Evolutionary conservation across 805 yeast species (phyloP).

Genomic region (Alloascoidea hylecoeti): DNA sequence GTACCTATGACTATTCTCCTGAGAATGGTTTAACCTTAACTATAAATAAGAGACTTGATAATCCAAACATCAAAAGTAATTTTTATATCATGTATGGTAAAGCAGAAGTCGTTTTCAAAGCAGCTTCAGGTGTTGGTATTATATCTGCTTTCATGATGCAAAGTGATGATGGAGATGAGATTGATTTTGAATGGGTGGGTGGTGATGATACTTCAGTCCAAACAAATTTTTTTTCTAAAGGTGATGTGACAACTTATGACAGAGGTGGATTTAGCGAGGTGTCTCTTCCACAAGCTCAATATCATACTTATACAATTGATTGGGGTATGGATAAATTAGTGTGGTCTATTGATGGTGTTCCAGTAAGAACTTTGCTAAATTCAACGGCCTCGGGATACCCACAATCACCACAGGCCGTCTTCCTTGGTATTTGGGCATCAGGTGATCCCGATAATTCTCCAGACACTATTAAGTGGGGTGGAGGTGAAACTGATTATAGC

Average conservation of each 20-base stretch:
- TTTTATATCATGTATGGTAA: conserved; percentile 71
- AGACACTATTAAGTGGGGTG: conserved; percentile 75
- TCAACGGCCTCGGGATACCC: conserved; percentile 54
- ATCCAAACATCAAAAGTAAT: conserved; percentile 54
- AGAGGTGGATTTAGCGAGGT: conserved; percentile 56
- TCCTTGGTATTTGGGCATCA: conserved; percentile 65
- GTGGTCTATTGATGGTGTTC: conserved; percentile 50
- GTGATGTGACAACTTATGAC: conserved; percentile 51
- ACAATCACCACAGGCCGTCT: conserved; percentile 49
- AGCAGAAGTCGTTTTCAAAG: conserved; percentile 46
- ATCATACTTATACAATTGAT: conserved; percentile 57
- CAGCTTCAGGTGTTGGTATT: conserved; percentile 56
- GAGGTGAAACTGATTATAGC: conserved; percentile 50
- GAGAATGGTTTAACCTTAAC: conserved; percentile 42
- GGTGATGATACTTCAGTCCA: conserved; percentile 55
- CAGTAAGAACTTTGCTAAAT: conserved; percentile 40
- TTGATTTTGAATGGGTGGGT: conserved; percentile 68
- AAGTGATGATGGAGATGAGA: conserved; percentile 63
- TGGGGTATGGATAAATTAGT: conserved; percentile 47
- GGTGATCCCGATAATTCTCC: conserved; percentile 51
- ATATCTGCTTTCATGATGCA: conserved; percentile 62
- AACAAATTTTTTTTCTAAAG: conserved; percentile 57
- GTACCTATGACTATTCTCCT: conserved; percentile 26
- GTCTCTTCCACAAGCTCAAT: conserved; percentile 33
- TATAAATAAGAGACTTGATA: conserved; percentile 44